Base-by-base conservation (phyloP, 805 yeast species). In the Candida patagonica region DNA sequence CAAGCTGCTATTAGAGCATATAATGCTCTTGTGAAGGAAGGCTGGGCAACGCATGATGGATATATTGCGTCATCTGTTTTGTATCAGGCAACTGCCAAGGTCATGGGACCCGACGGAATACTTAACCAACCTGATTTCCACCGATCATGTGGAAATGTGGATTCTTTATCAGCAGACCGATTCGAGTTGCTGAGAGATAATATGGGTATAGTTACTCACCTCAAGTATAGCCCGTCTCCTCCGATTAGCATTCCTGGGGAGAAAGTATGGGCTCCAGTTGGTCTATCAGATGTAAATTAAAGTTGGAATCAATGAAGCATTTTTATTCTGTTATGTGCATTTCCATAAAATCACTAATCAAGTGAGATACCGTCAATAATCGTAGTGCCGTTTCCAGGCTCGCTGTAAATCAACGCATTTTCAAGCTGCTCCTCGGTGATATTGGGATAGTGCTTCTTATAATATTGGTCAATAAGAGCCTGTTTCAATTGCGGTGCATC, bases 361-460 rank as follows among this genome's bases (percentile, higher is more conserved):
- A 46, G 27, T 6, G 43, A 38, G 17, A 47, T 19, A 22, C 41
- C 33, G 22, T 47, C 45, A 24, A 50, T 25, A 17, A 53, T 42
- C 5, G 53, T 50, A 41, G 74, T 71, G 3, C 82, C 82, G 41
- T 65, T 54, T 5, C 75, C 76, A 10, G 82, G 80, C 49, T 66
- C 67, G 22, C 77, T 68, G 7, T 70, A 68, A 19, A 76, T 67
- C 20, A 76, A 63, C 7, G 80, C 81, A 6, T 69, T 70, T 2
- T 55, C 57, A 33, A 76, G 57, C 47, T 68, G 67, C 13, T 46
- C 65, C 5, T 60, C 56, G 3, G 76, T 63, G 39, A 77, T 66
- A 1, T 54, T 51, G 1, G 82, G 81, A 54, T 63, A 71, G 31
- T 61, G 54, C 33, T 57, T 60, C 35, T 61, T 61, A 58, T 76